A percentile compares a stretch with the other conserved stretches of the same genome.
phyloP scores from a whole-genome alignment of 2,329 filamentous ascomycete genomes.

The Microthyrium microscopicum region DNA sequence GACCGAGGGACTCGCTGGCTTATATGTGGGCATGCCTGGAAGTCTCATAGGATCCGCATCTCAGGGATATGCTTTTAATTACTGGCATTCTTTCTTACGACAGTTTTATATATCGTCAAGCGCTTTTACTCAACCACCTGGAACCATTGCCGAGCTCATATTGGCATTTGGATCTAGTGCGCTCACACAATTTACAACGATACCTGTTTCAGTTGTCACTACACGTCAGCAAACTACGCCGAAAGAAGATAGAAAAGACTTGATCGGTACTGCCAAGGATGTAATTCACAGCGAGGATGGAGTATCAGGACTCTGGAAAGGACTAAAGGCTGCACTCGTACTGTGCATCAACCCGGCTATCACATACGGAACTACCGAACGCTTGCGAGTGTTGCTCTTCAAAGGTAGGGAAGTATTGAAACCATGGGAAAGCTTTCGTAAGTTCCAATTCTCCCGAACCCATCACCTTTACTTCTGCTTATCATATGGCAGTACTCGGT shows the following conservation, averaged over 20 bases:
- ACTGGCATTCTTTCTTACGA: slow-evolving; percentile 6
- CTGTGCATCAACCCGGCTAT: slow-evolving; percentile 5
- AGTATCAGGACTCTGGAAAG: slow-evolving; percentile 2
- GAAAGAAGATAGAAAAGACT: slow-evolving; percentile 1
- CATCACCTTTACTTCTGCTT: background rate
- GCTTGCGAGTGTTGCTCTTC: slow-evolving; percentile 2
- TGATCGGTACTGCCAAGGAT: slow-evolving; percentile 2
- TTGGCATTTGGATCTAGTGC: background rate
- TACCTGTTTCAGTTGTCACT: slow-evolving; percentile 2
- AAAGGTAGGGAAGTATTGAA: background rate
- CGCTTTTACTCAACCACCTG: background rate
- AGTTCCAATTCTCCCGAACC: background rate
- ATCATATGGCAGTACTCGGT: slow-evolving; percentile 1
- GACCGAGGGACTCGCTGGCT: background rate
- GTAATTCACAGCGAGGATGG: slow-evolving; percentile 2
- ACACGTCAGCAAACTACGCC: slow-evolving; percentile 1
- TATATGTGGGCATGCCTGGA: slow-evolving; percentile 5
- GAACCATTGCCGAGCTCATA: slow-evolving; percentile 1
- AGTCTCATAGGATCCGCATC: slow-evolving; percentile 1
- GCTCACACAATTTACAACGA: background rate
- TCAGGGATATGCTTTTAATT: slow-evolving; percentile 6
- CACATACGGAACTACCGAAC: slow-evolving; percentile 3
- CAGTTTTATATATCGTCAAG: background rate
- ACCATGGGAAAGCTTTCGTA: slow-evolving; percentile 4
- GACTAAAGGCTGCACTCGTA: slow-evolving; percentile 1